Evolutionary conservation across 805 yeast genomes (phyloP), one percentile per base, ranked within the genome.

Genomic region (Wickerhamiella allomyrinae): DNA sequence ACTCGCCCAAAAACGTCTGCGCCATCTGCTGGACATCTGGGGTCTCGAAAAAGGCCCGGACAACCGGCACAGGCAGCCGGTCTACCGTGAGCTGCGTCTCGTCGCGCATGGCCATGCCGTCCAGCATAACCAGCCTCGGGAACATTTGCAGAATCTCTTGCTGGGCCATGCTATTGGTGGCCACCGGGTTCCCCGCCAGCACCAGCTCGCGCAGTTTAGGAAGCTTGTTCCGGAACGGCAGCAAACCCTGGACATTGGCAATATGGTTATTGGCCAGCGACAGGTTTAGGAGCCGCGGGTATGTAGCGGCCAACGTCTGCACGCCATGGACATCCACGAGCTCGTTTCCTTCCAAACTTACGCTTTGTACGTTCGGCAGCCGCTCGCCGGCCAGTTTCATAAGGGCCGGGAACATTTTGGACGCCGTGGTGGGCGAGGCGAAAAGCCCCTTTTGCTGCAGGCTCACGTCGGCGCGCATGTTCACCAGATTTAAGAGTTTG

Each of bases 321-420:
- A 87, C 66, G 13, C 69, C 61, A 27, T 67, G 55, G 29, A 83
- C 68, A 53, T 84, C 94, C 20, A 62, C 60, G 31, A 91, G 59
- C 42, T 69, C 68, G 57, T 91, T 81, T 17, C 34, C 35, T 21
- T 60, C 59, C 20, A 62, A 55, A 29, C 54, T 81, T 7, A 87
- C 73, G 44, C 85, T 77, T 23, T 77, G 79, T 3, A 86, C 79
- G 7, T 56, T 56, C 20, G 62, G 52, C 25, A 56, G 53, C 7
- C 73, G 75, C 41, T 73, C 73, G 3, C 66, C 61, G 1, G 94
- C 94, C 7, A 89, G 61, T 56, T 79, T 82, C 80, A 89, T 74
- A 49, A 91, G 62, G 1, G 97, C 97, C 9, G 85, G 80, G 58
- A 89, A 85, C 71, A 86, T 78, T 59, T 89, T 91, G 11, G 87